Percentiles rank a stretch among this genome's conserved stretches.
phyloP scores from a whole-genome alignment of 495 filamentous ascomycete genomes.

The Podospora conica region DNA sequence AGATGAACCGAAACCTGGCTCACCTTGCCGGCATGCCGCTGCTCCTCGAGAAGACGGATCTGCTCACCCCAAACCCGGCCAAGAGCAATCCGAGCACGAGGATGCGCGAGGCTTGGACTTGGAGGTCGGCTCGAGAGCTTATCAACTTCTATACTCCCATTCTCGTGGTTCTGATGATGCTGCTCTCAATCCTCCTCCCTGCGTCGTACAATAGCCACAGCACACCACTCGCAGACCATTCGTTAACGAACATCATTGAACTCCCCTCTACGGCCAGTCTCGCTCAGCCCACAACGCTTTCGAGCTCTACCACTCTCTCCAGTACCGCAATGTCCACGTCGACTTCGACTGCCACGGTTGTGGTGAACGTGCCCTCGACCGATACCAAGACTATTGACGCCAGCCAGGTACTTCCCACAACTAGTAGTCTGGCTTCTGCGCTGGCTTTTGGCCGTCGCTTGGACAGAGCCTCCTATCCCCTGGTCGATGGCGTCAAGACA shows the following conservation, averaged over 20 bases:
- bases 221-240: neutral
- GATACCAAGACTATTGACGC: constrained; percentile 24
- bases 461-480: constrained; percentile 28
- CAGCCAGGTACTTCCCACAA: constrained; percentile 34
- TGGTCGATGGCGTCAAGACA: constrained; percentile 21
- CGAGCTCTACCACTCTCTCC: constrained; percentile 8
- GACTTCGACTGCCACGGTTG: constrained; percentile 32
- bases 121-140: too few species aligned
- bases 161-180: constrained; percentile 10
- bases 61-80: neutral
- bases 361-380: neutral
- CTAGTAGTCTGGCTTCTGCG: constrained; percentile 34
- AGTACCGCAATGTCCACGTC: neutral
- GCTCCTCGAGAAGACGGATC: constrained; percentile 6
- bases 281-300: constrained; percentile 4
- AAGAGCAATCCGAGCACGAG: neutral
- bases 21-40: constrained; percentile 51
- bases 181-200: constrained; percentile 9
- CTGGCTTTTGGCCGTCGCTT: constrained; percentile 34
- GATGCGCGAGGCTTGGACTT: constrained; percentile 21
- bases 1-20: constrained; percentile 70
- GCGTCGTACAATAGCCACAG: neutral
- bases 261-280: neutral
- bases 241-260: constrained; percentile 12
- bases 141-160: too few species aligned